Conservation (phyloP, 2,329 filamentous ascomycete genomes). For the Taxawa tesnikishii region DNA sequence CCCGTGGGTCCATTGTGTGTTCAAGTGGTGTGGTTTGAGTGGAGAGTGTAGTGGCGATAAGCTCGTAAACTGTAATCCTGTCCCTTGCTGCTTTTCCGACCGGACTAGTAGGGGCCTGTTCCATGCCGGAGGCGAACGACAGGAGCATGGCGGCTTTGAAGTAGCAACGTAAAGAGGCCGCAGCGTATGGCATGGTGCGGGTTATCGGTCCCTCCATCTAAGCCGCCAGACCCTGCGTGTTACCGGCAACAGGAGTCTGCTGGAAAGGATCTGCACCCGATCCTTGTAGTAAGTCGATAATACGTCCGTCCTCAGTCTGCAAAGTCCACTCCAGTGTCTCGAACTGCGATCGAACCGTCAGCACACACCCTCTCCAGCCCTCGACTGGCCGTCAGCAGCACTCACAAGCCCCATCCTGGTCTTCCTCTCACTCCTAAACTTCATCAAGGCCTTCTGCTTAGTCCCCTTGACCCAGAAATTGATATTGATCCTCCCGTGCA, state of each 20-base stretch:
- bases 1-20: too few species aligned
- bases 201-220: too few species aligned
- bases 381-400: conserved; percentile 10
- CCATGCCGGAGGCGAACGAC: too few species aligned
- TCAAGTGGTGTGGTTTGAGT: too few species aligned
- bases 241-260: conserved; percentile 9
- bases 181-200: too few species aligned
- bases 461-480: conserved; percentile 76
- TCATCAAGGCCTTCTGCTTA: conserved; percentile 57
- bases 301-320: conserved; percentile 50
- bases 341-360: conserved; percentile 42
- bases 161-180: too few species aligned
- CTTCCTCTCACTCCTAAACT: conserved; percentile 64
- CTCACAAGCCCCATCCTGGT: conserved; percentile 47
- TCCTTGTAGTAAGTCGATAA: conserved; percentile 65
- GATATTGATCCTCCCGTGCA: conserved; percentile 84
- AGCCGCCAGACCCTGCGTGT: conserved; percentile 1
- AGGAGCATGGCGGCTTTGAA: too few species aligned
- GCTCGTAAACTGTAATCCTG: too few species aligned
- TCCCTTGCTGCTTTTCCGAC: too few species aligned
- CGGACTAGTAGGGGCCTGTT: too few species aligned
- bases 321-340: conserved; percentile 87
- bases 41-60: too few species aligned
- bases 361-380: conserved; percentile 6
- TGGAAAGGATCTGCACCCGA: conserved; percentile 51